Percentiles rank a stretch among this genome's conserved stretches.
phyloP scores from a whole-genome alignment of 139 green algal genomes.

The Tetraselmis striata region DNA sequence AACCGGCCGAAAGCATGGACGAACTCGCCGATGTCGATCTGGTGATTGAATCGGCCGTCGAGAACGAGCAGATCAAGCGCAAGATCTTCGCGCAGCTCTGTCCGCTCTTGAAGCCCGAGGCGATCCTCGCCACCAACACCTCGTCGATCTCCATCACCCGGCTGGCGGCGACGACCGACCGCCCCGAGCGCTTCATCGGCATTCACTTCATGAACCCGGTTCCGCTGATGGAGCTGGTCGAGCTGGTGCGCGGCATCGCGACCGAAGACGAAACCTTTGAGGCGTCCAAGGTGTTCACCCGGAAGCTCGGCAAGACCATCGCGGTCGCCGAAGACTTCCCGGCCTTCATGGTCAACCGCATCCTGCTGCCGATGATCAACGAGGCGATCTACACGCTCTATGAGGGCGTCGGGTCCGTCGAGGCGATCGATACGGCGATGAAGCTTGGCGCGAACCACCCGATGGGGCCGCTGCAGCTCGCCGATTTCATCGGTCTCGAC shows the following conservation, averaged over 20 bases:
- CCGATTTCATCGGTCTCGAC: constrained; percentile 80
- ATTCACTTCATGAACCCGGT: constrained; percentile 85
- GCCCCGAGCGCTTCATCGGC: constrained; percentile 61
- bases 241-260: constrained; percentile 75
- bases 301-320: constrained; percentile 71
- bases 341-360: constrained; percentile 88
- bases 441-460: constrained; percentile 76
- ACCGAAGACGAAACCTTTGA: constrained; percentile 59
- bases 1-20: constrained; percentile 17
- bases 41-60: constrained; percentile 78
- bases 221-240: constrained; percentile 73
- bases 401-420: constrained; percentile 52
- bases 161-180: constrained; percentile 65
- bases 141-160: constrained; percentile 88
- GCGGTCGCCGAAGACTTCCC: constrained; percentile 52
- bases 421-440: constrained; percentile 85
- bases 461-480: constrained; percentile 65
- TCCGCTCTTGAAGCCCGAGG: constrained; percentile 16
- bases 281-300: constrained; percentile 44
- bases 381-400: constrained; percentile 77
- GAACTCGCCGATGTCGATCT: constrained; percentile 56
- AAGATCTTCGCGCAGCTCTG: constrained; percentile 60
- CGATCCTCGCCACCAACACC: constrained; percentile 90
- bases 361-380: constrained; percentile 97
- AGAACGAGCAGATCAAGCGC: constrained; percentile 74